These are phyloP conservation scores for Auxenochlorella pyrenoidosa DNA, from an alignment of 139 green algal genomes.

Conservation along the genomic window DNA sequence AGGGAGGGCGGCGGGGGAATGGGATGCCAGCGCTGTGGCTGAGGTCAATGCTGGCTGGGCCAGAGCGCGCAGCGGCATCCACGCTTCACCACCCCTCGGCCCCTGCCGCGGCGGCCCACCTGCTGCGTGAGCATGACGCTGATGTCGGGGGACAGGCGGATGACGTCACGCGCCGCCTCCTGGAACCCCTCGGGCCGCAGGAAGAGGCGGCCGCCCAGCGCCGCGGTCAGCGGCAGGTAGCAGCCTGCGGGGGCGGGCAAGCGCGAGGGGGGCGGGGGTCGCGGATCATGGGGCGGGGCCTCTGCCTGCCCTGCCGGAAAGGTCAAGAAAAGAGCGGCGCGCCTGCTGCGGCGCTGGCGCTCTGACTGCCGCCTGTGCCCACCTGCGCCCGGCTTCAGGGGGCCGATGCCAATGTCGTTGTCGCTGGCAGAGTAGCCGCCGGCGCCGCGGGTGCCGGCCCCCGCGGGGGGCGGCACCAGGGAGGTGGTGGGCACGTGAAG, in stretches of 20 bases:
- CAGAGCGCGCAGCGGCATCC: too few relatives aligned
- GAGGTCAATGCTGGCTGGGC: too few relatives aligned
- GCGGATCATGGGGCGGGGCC: neutral
- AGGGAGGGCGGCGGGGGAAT: too few relatives aligned
- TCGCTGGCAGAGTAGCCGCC: neutral
- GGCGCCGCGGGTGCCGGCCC: too few relatives aligned
- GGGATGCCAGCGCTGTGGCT: too few relatives aligned
- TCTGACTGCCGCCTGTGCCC: neutral
- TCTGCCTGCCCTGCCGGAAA: too few relatives aligned
- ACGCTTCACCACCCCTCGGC: too few relatives aligned
- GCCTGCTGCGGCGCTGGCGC: neutral
- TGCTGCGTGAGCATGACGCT: constrained; percentile 63
- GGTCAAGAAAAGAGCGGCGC: too few relatives aligned
- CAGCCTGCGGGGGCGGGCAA: constrained; percentile 45
- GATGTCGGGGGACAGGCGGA: constrained; percentile 56
- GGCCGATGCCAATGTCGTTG: constrained; percentile 46
- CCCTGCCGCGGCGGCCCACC: neutral
- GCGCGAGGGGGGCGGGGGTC: neutral
- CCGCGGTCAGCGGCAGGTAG: constrained; percentile 79
- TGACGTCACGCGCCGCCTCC: constrained; percentile 73
- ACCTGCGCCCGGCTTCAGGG: constrained; percentile 66
- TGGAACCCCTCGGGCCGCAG: constrained; percentile 61
- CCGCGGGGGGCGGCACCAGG: constrained; percentile 53
- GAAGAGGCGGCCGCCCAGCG: constrained; percentile 76
- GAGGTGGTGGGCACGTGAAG: constrained; percentile 74